Evolutionary conservation across 2,329 filamentous ascomycete genomes (phyloP).

Genomic region (Daldinia sp.): DNA sequence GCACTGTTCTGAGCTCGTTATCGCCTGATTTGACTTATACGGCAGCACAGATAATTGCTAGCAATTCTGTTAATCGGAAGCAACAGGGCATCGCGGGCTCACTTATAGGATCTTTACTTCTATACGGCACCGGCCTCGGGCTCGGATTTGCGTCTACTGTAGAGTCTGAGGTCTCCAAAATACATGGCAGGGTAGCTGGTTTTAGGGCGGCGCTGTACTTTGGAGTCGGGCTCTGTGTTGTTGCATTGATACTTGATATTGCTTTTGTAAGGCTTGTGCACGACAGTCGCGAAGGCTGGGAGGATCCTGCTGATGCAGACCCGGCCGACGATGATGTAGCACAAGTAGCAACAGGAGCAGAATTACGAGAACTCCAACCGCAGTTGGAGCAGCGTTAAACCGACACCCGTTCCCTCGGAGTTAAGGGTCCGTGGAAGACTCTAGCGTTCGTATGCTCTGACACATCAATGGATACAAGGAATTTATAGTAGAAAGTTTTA

Average conservation of each 20-base stretch:
- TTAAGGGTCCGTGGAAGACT: background rate
- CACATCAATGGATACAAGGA: background rate
- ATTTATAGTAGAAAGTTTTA: too few species aligned
- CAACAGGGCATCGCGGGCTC: conserved; percentile 65
- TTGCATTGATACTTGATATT: conserved; percentile 17
- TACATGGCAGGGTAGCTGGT: background rate
- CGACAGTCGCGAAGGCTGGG: conserved; percentile 37
- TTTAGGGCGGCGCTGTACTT: background rate
- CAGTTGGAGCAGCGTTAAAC: background rate
- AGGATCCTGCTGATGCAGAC: conserved; percentile 34
- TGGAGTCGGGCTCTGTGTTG: background rate
- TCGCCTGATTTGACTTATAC: conserved; percentile 65
- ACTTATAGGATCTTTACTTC: conserved; percentile 60
- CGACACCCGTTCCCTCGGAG: background rate
- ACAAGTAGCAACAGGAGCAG: conserved; percentile 18
- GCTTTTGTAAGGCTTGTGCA: conserved; percentile 34
- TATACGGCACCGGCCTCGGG: conserved; percentile 58
- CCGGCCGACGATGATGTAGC: conserved; percentile 28
- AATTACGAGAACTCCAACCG: conserved; percentile 22
- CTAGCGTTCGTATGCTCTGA: background rate
- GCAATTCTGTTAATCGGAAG: conserved; percentile 60
- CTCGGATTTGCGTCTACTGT: conserved; percentile 59
- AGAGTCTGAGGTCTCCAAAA: conserved; percentile 35
- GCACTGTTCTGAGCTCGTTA: conserved; percentile 50
- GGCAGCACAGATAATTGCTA: conserved; percentile 65